Conservation (phyloP, 306 rosid genomes). For the Medicago ruthenica region DNA sequence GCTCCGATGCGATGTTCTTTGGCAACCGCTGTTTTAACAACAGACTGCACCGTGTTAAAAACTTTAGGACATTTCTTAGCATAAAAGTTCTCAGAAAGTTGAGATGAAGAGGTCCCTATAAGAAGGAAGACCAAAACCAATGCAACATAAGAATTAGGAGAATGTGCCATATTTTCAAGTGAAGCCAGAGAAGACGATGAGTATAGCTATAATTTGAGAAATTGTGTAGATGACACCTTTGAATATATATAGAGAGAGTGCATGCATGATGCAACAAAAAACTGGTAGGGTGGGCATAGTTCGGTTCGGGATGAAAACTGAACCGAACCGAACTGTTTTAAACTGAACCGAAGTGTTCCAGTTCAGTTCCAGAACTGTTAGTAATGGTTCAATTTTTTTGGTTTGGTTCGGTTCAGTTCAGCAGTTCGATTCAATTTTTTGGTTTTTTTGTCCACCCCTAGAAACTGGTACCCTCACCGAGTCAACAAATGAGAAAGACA, state of each 20-base stretch:
- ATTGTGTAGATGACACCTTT: not conserved
- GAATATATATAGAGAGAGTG: slow-evolving; percentile 35
- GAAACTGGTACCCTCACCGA: slow-evolving; percentile 36
- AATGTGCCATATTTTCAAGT: slow-evolving; percentile 41
- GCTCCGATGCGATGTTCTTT: slow-evolving; percentile 79
- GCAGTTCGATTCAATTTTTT: no score
- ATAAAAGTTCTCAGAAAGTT: slow-evolving; percentile 61
- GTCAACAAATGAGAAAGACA: not conserved
- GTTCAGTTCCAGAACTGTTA: no score
- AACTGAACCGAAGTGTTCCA: no score
- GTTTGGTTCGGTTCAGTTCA: no score
- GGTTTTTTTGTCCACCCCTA: no score
- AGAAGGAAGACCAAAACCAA: slow-evolving; percentile 44
- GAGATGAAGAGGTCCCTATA: slow-evolving; percentile 49
- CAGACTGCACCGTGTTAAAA: slow-evolving; percentile 48
- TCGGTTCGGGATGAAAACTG: no score
- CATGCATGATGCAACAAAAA: no score
- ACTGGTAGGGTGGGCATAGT: no score
- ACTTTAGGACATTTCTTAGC: slow-evolving; percentile 63
- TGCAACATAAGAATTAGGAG: slow-evolving; percentile 30
- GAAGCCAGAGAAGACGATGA: slow-evolving; percentile 6
- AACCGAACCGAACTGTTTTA: no score
- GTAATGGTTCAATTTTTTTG: no score
- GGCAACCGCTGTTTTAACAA: slow-evolving; percentile 58
- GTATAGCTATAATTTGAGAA: slow-evolving; percentile 1